Base-by-base conservation (phyloP, 1,284 basidiomycete genomes). In the Apiotrichum sp. region DNA sequence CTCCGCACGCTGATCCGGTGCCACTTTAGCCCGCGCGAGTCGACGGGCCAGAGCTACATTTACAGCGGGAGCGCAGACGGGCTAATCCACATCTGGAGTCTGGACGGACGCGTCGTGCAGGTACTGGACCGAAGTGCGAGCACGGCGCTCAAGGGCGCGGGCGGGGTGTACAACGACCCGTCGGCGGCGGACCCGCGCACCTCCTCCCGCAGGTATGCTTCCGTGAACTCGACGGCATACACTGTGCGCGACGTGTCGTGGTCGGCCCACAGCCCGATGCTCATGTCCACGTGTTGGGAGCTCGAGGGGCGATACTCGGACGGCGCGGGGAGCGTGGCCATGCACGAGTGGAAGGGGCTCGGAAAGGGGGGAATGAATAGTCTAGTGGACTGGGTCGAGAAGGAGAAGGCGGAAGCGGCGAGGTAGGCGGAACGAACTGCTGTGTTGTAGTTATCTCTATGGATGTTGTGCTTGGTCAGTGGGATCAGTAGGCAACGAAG, bases 271-370 rank as follows among this genome's bases (percentile, higher is more conserved):
- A 86, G 93, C 80, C 92, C 93, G 16, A 86, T 87, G 22, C 72
- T 98, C 53, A 88, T 98, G 84, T 91, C 87, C 57, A 90, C 89
- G 3, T 89, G 85, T 4, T 97, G 93, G 93, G 85, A 88, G 50
- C 81, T 80, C 32, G 79, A 79, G 32, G 67, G 69, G 2, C 42
- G 49, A 29, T 78, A 79, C 14, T 80, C 79, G 44, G 81, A 83
- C 6, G 75, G 73, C 6, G 36, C 46, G 33, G 91, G 89, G 42
- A 81, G 84, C 43, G 81, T 97, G 31, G 92, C 91, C 4, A 82
- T 87, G 61, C 93, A 97, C 67, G 89, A 96, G 76, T 97, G 91
- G 89, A 95, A 93, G 74, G 90, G 90, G 1, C 77, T 91, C 49
- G 82, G 83, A 2, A 93, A 91, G 74, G 82, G 85, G 73, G 77